phyloP scores from a whole-genome alignment of 2,329 filamentous ascomycete genomes.

The Trichoderma koningii region DNA sequence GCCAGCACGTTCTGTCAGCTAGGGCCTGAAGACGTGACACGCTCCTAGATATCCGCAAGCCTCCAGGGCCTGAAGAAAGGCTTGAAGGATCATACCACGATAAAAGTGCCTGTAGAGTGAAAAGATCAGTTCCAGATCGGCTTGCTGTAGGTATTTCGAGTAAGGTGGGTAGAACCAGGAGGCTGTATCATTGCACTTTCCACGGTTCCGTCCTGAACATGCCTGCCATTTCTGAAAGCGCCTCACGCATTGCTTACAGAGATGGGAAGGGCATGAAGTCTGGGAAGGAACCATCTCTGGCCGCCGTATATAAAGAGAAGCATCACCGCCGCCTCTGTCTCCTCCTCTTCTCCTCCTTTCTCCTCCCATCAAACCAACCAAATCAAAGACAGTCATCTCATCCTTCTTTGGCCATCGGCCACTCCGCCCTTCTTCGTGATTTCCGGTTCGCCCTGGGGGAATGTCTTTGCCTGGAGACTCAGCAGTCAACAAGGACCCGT shows the following conservation, averaged over 20 bases:
- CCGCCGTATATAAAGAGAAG: not conserved
- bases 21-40: too few relatives aligned
- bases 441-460: slow-evolving; percentile 25
- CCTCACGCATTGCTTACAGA: not conserved
- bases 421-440: slow-evolving; percentile 16
- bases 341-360: not conserved
- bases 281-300: not conserved
- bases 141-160: too few relatives aligned
- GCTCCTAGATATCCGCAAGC: too few relatives aligned
- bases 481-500: slow-evolving; percentile 23
- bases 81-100: too few relatives aligned
- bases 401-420: slow-evolving; percentile 28
- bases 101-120: too few relatives aligned
- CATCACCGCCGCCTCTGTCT: not conserved
- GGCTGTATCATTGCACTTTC: too few relatives aligned
- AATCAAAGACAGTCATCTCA: slow-evolving; percentile 24
- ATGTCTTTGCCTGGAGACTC: slow-evolving; percentile 28
- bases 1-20: too few relatives aligned
- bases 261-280: not conserved
- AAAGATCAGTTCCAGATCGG: too few relatives aligned
- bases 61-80: too few relatives aligned
- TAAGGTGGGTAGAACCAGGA: too few relatives aligned
- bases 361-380: not conserved
- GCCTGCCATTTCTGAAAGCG: too few relatives aligned
- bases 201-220: too few relatives aligned